Evolutionary conservation across 805 yeast species (phyloP), one percentile per base, ranked within the genome.

Genomic region (Candida takata): DNA sequence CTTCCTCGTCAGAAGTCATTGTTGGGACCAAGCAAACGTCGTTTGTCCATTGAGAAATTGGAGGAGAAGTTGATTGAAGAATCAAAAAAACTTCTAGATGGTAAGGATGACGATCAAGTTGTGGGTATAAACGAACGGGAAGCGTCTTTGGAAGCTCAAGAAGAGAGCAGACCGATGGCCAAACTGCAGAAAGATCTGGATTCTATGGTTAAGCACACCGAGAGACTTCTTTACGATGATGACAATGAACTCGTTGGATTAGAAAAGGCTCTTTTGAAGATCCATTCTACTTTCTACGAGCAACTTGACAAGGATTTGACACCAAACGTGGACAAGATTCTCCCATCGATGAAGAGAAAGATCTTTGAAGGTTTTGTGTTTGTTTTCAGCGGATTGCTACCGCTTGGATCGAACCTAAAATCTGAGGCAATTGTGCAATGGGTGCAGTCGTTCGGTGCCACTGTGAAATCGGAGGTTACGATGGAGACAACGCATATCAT

Each of bases 401-500:
- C 97, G 1, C 54, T 85, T n/a, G 92, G 92, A 2, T 68, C 79
- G 10, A 71, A 76, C 36, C 61, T 84, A 13, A 79, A 81, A 35
- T 62, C 69, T 24, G 92, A 94, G 4, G 95, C 86, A 54, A 84
- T 92, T 29, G 96, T 88, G 2, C 75, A 80, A 16, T 90, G 97
- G 97, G 84, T 90, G 10, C 72, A 74, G 33, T 84, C 88, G 36
- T 90, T 90, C 67, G 98, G 98, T 1, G 97, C 95, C 0, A 67
- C 67, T 3, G 87, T 90, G 7, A 81, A 81, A 1, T 66, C 77
- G 4, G 87, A 84, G 38, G 78, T 83, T 17, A 67, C 72, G 31
- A 74, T 76, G 13, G 64, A 73, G 1, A 88, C 94, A 3, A 92
- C 97, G 0, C 98, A 90, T 58, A 83, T 90, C 3, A 79, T 90